Conservation (phyloP, 345 rosid genomes). For the Noccaea caerulescens region DNA sequence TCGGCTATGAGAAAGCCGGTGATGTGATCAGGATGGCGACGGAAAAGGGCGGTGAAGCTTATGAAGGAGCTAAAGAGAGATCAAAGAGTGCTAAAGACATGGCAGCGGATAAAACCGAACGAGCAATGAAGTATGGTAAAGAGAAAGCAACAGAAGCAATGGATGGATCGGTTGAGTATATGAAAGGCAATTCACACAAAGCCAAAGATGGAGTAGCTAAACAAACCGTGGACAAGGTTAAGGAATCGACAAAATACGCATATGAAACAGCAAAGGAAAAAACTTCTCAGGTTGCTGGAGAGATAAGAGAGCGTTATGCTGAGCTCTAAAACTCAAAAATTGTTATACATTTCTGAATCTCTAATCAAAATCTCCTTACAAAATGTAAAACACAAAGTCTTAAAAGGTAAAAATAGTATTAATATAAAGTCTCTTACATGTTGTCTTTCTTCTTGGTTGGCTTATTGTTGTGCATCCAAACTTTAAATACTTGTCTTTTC, state of each 20-base stretch:
- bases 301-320: slow-evolving; percentile 48
- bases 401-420: neutral
- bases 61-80: slow-evolving; percentile 36
- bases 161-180: slow-evolving; percentile 35
- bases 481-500: slow-evolving; percentile 66
- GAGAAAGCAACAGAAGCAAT: slow-evolving; percentile 41
- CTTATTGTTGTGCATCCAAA: slow-evolving; percentile 89
- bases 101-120: slow-evolving; percentile 35
- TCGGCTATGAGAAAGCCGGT: neutral
- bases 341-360: slow-evolving; percentile 3
- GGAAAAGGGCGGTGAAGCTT: slow-evolving; percentile 31
- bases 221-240: slow-evolving; percentile 42
- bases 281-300: slow-evolving; percentile 52
- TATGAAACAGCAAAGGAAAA: slow-evolving; percentile 61
- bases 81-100: slow-evolving; percentile 32
- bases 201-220: slow-evolving; percentile 24
- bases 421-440: slow-evolving; percentile 31
- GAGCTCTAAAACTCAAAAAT: slow-evolving; percentile 20
- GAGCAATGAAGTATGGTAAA: slow-evolving; percentile 39
- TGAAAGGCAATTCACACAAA: slow-evolving; percentile 37
- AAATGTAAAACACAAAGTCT: slow-evolving; percentile 20
- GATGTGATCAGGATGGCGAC: slow-evolving; percentile 34
- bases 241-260: slow-evolving; percentile 34
- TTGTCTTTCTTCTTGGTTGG: slow-evolving; percentile 40
- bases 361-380: neutral